Conservation (phyloP, 257 asterid genomes). For the Nicotiana tomentosiformis region DNA sequence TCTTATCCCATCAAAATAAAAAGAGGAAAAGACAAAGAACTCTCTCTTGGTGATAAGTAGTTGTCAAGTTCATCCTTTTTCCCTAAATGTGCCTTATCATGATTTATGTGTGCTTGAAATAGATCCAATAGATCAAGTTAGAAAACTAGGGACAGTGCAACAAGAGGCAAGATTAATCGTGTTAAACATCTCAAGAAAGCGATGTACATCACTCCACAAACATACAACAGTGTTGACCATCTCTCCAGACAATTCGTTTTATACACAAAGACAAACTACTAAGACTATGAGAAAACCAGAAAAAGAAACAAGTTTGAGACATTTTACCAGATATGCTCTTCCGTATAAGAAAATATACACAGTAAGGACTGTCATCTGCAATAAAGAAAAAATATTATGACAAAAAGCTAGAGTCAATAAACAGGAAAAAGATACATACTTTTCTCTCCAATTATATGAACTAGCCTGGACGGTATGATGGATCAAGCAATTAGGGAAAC, state of each 20-base stretch:
- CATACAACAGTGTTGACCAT: background rate
- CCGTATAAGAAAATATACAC: constrained; percentile 87
- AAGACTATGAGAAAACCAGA: background rate
- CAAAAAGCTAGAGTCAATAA: background rate
- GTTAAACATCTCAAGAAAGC: background rate
- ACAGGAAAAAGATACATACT: background rate
- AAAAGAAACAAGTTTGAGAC: constrained; percentile 18
- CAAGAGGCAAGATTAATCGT: background rate
- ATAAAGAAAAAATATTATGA: constrained; percentile 12
- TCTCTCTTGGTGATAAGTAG: background rate
- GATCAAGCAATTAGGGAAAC: constrained; percentile 10
- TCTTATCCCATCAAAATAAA: background rate
- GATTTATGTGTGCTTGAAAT: background rate
- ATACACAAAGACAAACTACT: background rate
- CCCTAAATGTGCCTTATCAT: background rate
- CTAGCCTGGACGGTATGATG: background rate
- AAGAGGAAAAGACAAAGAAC: background rate
- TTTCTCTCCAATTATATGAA: background rate
- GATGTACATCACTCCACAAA: background rate
- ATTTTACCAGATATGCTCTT: constrained; percentile 87
- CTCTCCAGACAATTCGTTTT: background rate
- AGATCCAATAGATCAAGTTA: background rate
- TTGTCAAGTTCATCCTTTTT: background rate
- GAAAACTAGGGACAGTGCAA: background rate
- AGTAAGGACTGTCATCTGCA: constrained; percentile 99